phyloP scores from a whole-genome alignment of 2,329 filamentous ascomycete species.

The Aureobasidium sp. region DNA sequence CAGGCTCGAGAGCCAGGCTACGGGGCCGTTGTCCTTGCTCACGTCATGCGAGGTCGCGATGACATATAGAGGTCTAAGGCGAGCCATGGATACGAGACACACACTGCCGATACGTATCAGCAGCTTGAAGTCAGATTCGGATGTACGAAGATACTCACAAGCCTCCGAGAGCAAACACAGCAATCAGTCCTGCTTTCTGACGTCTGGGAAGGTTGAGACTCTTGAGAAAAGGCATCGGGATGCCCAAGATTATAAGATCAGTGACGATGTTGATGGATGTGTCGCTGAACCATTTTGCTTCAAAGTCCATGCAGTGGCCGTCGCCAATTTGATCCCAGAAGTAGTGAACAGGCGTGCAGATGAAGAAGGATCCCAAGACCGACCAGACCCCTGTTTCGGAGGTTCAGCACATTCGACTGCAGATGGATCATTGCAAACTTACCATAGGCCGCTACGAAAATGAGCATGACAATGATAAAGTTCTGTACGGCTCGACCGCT shows the following conservation, averaged over 20 bases:
- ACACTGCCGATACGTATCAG: conserved; percentile 9
- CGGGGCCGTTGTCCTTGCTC: conserved; percentile 24
- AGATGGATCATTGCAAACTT: too few species aligned
- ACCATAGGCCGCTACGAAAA: conserved; percentile 27
- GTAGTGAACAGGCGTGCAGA: conserved; percentile 26
- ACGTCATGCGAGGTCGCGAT: conserved; percentile 23
- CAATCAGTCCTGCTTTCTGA: conserved; percentile 28
- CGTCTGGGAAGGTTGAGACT: conserved; percentile 26
- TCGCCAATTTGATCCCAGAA: conserved; percentile 25
- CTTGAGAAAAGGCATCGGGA: conserved; percentile 30
- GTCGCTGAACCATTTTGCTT: conserved; percentile 27
- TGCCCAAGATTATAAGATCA: conserved; percentile 27
- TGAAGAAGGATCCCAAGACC: conserved; percentile 29
- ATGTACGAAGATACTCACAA: conserved; percentile 21
- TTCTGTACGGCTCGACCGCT: conserved; percentile 33
- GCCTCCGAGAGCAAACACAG: conserved; percentile 30
- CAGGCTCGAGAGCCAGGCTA: conserved; percentile 23
- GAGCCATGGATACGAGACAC: conserved; percentile 24
- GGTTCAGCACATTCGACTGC: not conserved
- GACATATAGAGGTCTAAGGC: conserved; percentile 23
- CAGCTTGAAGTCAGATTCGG: not conserved
- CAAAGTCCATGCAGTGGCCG: conserved; percentile 23
- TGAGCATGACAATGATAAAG: conserved; percentile 26
- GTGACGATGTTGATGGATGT: conserved; percentile 30
- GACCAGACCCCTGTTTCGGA: conserved; percentile 21